Evolutionary conservation across 805 yeast species (phyloP).

Genomic region (Cyberlindnera amylophila): DNA sequence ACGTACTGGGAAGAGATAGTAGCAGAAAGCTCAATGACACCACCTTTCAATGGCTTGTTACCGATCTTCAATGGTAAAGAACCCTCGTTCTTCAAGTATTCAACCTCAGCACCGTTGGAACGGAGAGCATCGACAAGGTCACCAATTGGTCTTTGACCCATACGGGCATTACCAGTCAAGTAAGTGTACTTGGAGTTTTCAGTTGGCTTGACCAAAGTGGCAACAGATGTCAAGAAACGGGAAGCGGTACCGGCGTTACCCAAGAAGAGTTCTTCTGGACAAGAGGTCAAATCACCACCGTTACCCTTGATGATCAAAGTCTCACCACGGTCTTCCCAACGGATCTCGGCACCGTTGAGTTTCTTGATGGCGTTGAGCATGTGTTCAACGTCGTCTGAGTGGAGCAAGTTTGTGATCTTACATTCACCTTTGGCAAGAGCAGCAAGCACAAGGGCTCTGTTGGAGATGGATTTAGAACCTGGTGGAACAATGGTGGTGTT

Average conservation of each 20-base stretch:
- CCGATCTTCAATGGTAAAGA: conserved; percentile 75
- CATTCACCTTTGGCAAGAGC: conserved; percentile 88
- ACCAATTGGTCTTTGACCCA: conserved; percentile 97
- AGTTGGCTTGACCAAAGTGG: conserved; percentile 66
- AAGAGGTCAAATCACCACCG: conserved; percentile 70
- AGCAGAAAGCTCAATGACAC: conserved; percentile 89
- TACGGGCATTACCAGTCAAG: conserved; percentile 91
- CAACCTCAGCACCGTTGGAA: conserved; percentile 71
- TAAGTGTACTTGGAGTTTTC: conserved; percentile 43
- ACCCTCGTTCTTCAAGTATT: conserved; percentile 71
- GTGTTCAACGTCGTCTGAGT: conserved; percentile 93
- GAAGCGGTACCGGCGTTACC: conserved; percentile 99
- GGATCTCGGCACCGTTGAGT: conserved; percentile 75
- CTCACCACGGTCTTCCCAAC: conserved; percentile 86
- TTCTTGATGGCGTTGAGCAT: conserved; percentile 85
- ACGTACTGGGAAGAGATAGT: conserved; percentile 97
- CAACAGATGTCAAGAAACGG: conserved; percentile 88
- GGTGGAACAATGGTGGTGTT: conserved; percentile 68
- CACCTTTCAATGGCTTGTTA: conserved; percentile 82
- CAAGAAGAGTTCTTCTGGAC: conserved; percentile 67
- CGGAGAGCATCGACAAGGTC: conserved; percentile 90
- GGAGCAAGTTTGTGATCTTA: conserved; percentile 77
- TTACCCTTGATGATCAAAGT: conserved; percentile 82
- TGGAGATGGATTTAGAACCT: conserved; percentile 95
- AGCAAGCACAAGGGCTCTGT: conserved; percentile 89